These are phyloP conservation scores for Erythrobasidium hasegawianum DNA, from an alignment of 1,284 basidiomycete species.

Conservation along the genomic window DNA sequence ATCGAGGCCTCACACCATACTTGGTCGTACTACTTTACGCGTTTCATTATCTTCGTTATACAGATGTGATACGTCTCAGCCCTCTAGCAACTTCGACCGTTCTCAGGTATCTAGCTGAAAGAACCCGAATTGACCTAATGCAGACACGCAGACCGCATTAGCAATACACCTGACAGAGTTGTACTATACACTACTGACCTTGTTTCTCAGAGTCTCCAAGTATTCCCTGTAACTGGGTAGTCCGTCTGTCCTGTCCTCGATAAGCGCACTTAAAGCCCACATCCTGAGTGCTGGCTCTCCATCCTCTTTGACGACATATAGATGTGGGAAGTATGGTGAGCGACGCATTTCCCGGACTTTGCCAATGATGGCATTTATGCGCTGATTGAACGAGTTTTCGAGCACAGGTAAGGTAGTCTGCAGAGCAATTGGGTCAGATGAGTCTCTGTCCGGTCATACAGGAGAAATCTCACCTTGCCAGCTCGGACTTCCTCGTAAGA, in stretches of 20 bases:
- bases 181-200: constrained; percentile 52
- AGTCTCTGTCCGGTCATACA: too few species aligned
- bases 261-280: constrained; percentile 90
- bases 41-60: too few species aligned
- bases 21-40: too few species aligned
- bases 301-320: constrained; percentile 98
- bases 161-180: not conserved
- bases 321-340: constrained; percentile 84
- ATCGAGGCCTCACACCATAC: too few species aligned
- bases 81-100: too few species aligned
- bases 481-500: constrained; percentile 82
- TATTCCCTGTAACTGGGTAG: constrained; percentile 95
- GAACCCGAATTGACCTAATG: constrained; percentile 30
- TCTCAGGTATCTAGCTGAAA: constrained; percentile 14
- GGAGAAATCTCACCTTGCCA: constrained; percentile 86
- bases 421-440: constrained; percentile 38
- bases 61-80: too few species aligned
- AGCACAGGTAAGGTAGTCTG: constrained; percentile 79
- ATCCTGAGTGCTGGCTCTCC: constrained; percentile 88
- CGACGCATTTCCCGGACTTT: constrained; percentile 82
- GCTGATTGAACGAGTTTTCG: constrained; percentile 88
- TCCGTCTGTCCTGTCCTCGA: constrained; percentile 93
- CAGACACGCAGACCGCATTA: not conserved
- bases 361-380: constrained; percentile 86
- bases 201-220: constrained; percentile 68